Conservation (phyloP, 371 early-diverging fungal species). For the Lichtheimia hyalospora region DNA sequence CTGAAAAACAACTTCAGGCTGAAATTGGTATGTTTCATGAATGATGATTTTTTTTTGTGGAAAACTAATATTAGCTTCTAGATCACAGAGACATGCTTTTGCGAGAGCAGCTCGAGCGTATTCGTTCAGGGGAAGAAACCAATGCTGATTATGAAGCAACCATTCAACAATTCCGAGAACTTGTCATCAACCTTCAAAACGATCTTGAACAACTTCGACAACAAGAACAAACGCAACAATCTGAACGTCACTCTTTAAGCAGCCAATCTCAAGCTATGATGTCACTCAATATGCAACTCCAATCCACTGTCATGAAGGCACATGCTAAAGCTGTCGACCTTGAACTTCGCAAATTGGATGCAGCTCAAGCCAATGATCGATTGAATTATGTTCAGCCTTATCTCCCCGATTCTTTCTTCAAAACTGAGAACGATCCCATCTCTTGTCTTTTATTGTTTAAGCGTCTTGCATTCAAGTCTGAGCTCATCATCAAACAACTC, state of each 20-base stretch:
- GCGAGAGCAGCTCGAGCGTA: constrained; percentile 56
- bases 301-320: constrained; percentile 79
- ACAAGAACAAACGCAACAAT: constrained; percentile 56
- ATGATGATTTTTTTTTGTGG: not conserved
- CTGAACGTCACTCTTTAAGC: constrained; percentile 51
- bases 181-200: constrained; percentile 74
- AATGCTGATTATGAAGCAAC: constrained; percentile 85
- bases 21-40: constrained; percentile 62
- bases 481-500: constrained; percentile 73
- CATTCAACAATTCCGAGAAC: constrained; percentile 83
- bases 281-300: constrained; percentile 79
- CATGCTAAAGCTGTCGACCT: constrained; percentile 89
- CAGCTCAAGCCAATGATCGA: constrained; percentile 78
- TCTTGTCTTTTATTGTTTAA: constrained; percentile 72
- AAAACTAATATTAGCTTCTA: not conserved
- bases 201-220: constrained; percentile 71
- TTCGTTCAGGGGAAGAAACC: constrained; percentile 76
- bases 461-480: constrained; percentile 80
- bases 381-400: constrained; percentile 75
- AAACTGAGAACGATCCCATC: constrained; percentile 79
- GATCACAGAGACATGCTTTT: constrained; percentile 73
- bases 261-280: constrained; percentile 85
- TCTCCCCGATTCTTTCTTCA: constrained; percentile 83
- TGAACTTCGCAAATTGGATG: constrained; percentile 85
- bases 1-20: constrained; percentile 79